These are phyloP conservation scores for Aspergillus ochraceus DNA, from an alignment of 2,329 filamentous ascomycete genomes.

Conservation along the genomic window DNA sequence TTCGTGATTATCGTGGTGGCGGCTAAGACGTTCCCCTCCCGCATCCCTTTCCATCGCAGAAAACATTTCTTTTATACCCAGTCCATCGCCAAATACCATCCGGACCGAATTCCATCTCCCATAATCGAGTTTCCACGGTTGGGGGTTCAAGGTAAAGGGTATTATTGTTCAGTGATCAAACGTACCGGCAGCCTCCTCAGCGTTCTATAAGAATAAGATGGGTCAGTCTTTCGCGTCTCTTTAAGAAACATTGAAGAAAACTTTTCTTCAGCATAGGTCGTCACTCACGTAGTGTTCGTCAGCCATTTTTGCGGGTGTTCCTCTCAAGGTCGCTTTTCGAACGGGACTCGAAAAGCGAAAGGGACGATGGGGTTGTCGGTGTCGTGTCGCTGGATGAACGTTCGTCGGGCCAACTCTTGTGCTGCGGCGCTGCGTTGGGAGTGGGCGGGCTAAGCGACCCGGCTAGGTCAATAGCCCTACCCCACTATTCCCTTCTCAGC, in stretches of 20 bases:
- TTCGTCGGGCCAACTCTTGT: constrained; percentile 28
- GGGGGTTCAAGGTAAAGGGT: constrained; percentile 15
- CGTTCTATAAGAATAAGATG: constrained; percentile 65
- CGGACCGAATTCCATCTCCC: constrained; percentile 2
- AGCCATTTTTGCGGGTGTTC: constrained; percentile 71
- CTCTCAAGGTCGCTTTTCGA: constrained; percentile 47
- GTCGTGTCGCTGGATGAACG: constrained; percentile 37
- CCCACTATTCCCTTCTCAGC: constrained; percentile 28
- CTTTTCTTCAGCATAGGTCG: neutral
- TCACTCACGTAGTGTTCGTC: constrained; percentile 81
- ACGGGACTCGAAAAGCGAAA: constrained; percentile 48
- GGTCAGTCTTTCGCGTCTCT: constrained; percentile 36
- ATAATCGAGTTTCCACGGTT: constrained; percentile 5
- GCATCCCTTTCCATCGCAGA: neutral
- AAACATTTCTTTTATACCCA: neutral
- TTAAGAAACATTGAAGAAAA: neutral
- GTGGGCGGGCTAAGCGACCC: constrained; percentile 45
- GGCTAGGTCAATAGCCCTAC: constrained; percentile 43
- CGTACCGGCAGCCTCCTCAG: constrained; percentile 88
- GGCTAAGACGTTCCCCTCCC: neutral
- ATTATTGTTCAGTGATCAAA: constrained; percentile 24
- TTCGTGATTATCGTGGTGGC: neutral
- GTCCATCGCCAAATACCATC: constrained; percentile 2
- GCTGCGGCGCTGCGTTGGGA: constrained; percentile 31
- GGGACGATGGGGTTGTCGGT: constrained; percentile 38